phyloP scores from a whole-genome alignment of 805 yeast species.

The Saturnispora serradocipensis region DNA sequence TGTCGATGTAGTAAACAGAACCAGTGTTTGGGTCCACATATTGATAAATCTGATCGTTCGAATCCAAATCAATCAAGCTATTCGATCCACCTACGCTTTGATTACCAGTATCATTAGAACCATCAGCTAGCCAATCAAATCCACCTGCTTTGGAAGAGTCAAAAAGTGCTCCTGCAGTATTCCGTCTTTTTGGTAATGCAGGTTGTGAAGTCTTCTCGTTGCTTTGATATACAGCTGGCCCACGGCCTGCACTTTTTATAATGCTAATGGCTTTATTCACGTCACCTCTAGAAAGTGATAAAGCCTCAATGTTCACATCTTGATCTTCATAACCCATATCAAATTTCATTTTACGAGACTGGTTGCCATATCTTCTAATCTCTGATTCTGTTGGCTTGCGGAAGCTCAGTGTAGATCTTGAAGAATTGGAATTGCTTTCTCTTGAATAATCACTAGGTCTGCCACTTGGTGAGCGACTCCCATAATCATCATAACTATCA shows the following conservation, averaged over 20 bases:
- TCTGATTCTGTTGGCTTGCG: constrained; percentile 48
- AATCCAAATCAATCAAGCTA: constrained; percentile 26
- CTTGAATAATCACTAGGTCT: constrained; percentile 3
- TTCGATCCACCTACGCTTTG: constrained; percentile 15
- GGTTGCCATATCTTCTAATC: constrained; percentile 39
- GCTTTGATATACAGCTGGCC: not conserved
- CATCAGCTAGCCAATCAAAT: constrained; percentile 30
- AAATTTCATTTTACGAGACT: constrained; percentile 37
- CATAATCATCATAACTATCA: constrained; percentile 5
- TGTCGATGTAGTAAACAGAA: constrained; percentile 54
- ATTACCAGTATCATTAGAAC: constrained; percentile 6
- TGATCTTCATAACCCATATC: constrained; percentile 50
- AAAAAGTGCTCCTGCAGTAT: constrained; percentile 24
- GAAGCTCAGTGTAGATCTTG: constrained; percentile 31
- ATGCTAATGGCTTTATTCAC: constrained; percentile 50
- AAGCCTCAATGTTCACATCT: constrained; percentile 55
- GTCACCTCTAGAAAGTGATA: constrained; percentile 50
- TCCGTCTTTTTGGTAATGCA: constrained; percentile 33
- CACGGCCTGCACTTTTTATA: constrained; percentile 33
- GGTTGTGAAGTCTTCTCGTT: constrained; percentile 36
- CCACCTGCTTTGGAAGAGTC: constrained; percentile 26
- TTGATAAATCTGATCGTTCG: constrained; percentile 42
- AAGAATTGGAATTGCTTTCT: not conserved
- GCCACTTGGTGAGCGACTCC: not conserved
- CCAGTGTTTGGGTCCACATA: constrained; percentile 69